These are phyloP conservation scores for Tetragonia tetragonoides DNA, from an alignment of 148 eudicot species.

Conservation along the genomic window DNA sequence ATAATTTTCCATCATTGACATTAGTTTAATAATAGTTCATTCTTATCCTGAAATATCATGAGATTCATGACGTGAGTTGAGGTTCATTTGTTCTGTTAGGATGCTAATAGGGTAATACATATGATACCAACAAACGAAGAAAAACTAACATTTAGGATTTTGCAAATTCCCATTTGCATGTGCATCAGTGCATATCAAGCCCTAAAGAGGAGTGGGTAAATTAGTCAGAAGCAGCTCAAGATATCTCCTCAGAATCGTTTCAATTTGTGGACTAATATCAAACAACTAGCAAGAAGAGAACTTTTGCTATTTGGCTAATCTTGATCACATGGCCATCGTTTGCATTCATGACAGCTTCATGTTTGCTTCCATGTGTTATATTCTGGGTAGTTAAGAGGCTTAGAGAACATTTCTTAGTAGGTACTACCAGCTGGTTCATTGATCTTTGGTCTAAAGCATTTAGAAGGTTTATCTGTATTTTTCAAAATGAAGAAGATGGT, in stretches of 20 bases:
- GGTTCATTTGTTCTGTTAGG: background rate
- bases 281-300: background rate
- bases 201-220: too few relatives aligned
- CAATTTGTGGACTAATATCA: background rate
- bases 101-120: background rate
- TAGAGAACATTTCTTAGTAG: background rate
- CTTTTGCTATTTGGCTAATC: too few relatives aligned
- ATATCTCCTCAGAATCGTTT: background rate
- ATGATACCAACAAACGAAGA: too few relatives aligned
- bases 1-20: background rate
- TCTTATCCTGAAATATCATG: conserved; percentile 1
- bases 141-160: too few relatives aligned
- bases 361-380: background rate
- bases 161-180: too few relatives aligned
- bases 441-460: too few relatives aligned
- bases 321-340: background rate
- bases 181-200: too few relatives aligned
- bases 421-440: background rate
- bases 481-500: background rate
- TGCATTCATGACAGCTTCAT: background rate
- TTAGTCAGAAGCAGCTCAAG: background rate
- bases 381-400: background rate
- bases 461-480: too few relatives aligned
- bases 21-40: background rate
- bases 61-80: background rate